Conservation (phyloP, 1,284 basidiomycete species). For the Rhodotorula sp. region DNA sequence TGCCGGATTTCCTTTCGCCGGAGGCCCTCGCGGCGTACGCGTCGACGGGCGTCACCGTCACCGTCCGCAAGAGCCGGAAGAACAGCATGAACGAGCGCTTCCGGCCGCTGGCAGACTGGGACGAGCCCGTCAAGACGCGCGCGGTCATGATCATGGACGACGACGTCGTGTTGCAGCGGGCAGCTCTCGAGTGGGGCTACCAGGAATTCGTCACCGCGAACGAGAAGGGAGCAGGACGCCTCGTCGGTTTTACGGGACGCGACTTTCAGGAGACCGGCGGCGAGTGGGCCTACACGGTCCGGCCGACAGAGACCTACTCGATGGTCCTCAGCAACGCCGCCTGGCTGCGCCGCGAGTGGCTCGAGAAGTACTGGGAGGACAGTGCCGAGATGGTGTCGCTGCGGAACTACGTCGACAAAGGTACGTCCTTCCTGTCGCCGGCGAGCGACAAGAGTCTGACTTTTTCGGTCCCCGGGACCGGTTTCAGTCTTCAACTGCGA, state of each 20-base stretch:
- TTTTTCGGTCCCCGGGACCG: not conserved
- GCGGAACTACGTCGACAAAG: constrained; percentile 37
- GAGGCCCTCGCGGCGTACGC: constrained; percentile 19
- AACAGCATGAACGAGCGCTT: constrained; percentile 45
- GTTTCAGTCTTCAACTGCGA: constrained; percentile 42
- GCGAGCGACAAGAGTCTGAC: not conserved
- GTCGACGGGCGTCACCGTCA: constrained; percentile 25
- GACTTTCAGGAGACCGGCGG: constrained; percentile 21
- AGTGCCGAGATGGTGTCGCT: constrained; percentile 20
- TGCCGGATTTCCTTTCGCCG: constrained; percentile 30
- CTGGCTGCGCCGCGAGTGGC: constrained; percentile 35
- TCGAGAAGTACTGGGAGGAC: constrained; percentile 38
- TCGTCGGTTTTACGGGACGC: constrained; percentile 40
- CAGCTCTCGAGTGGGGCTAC: constrained; percentile 40
- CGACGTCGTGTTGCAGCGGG: constrained; percentile 35
- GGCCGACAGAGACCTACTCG: constrained; percentile 35
- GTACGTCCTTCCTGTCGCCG: constrained; percentile 5
- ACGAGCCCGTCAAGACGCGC: constrained; percentile 26
- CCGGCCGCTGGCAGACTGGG: constrained; percentile 31
- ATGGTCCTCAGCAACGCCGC: constrained; percentile 42
- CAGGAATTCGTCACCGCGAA: constrained; percentile 25
- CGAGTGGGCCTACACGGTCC: constrained; percentile 28
- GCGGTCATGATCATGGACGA: constrained; percentile 43
- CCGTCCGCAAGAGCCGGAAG: constrained; percentile 27
- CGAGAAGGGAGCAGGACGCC: constrained; percentile 12